Evolutionary conservation across 192 early-diverging fungal species (phyloP).

Genomic region (Backusella macrospora): DNA sequence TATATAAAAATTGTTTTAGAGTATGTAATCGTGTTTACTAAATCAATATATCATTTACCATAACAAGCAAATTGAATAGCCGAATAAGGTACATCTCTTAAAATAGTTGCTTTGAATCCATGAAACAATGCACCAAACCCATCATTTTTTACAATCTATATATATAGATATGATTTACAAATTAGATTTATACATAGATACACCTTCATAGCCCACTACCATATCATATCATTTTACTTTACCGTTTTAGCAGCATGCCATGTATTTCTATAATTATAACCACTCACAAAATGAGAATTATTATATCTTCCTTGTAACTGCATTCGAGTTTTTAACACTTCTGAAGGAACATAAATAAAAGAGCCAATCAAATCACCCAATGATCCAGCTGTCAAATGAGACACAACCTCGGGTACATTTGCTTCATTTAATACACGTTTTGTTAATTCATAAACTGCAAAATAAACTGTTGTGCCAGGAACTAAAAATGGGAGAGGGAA

Average conservation of each 20-base stretch:
- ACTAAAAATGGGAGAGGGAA: conserved; percentile 32
- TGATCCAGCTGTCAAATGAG: conserved; percentile 59
- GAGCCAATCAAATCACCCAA: conserved; percentile 59
- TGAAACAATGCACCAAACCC: conserved; percentile 64
- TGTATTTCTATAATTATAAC: conserved; percentile 74
- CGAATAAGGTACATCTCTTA: conserved; percentile 62
- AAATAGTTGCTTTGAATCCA: conserved; percentile 57
- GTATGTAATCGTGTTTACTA: background rate
- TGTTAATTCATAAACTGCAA: conserved; percentile 59
- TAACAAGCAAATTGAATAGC: conserved; percentile 64
- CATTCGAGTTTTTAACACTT: conserved; percentile 74
- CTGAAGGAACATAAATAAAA: conserved; percentile 60
- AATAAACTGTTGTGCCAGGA: conserved; percentile 59
- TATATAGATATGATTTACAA: background rate
- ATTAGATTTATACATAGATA: background rate
- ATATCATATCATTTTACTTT: conserved; percentile 14
- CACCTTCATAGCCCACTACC: background rate
- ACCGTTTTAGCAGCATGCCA: conserved; percentile 60
- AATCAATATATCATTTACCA: conserved; percentile 36
- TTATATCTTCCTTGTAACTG: conserved; percentile 79
- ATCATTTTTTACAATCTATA: conserved; percentile 60
- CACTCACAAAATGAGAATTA: conserved; percentile 66
- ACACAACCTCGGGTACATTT: conserved; percentile 48
- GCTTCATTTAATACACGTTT: conserved; percentile 53
- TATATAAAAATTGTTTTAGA: background rate